Conservation (phyloP, 2,329 filamentous ascomycete genomes). For the Chaetomium olivaceum region DNA sequence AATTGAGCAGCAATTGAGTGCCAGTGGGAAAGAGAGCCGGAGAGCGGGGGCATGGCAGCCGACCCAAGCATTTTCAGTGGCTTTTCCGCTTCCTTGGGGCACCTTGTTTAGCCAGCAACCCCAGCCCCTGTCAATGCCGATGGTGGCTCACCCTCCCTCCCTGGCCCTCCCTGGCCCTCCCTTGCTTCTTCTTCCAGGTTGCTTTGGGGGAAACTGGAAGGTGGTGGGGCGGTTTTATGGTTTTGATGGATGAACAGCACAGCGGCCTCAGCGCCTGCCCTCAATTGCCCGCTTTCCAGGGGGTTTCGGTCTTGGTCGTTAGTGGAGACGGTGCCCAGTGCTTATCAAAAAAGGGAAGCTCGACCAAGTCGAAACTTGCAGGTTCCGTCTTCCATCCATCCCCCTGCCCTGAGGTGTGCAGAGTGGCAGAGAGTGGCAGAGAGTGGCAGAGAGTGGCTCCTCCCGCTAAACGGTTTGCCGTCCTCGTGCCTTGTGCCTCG, state of each 20-base stretch:
- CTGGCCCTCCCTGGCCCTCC: neutral
- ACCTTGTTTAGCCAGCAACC: constrained; percentile 17
- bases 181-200: neutral
- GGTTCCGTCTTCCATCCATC: neutral
- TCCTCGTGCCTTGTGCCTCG: neutral
- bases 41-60: neutral
- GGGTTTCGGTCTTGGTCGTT: constrained; percentile 1
- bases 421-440: no score
- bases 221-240: constrained; percentile 1
- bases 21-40: neutral
- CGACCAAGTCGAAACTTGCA: neutral
- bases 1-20: neutral
- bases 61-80: neutral
- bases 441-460: neutral
- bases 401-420: neutral
- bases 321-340: constrained; percentile 9
- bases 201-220: neutral
- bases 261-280: no score
- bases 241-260: neutral
- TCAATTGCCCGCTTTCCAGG: neutral
- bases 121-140: constrained; percentile 5
- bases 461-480: neutral
- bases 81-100: constrained; percentile 11
- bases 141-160: neutral
- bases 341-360: constrained; percentile 8